Conservation (phyloP, 352 stramenopile species). For the Globisporangium splendens region DNA sequence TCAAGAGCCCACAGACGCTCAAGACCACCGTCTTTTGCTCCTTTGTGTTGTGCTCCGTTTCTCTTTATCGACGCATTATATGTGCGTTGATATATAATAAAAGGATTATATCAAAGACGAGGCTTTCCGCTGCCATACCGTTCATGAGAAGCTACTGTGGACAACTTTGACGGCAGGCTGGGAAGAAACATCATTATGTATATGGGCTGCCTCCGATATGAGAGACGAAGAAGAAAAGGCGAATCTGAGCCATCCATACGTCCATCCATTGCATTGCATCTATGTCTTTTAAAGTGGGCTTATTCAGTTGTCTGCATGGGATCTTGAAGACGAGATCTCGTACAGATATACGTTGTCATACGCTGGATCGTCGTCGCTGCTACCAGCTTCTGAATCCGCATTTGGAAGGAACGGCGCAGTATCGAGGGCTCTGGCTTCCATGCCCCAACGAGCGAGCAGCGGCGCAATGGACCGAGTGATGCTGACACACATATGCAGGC, state of each 20-base stretch:
- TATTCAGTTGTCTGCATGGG: background rate
- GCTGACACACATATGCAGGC: slow-evolving; percentile 12
- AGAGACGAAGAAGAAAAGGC: slow-evolving; percentile 59
- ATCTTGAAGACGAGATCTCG: slow-evolving; percentile 25
- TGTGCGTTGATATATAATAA: no score
- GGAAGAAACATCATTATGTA: slow-evolving; percentile 11
- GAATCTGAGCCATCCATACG: slow-evolving; percentile 57
- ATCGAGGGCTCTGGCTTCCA: slow-evolving; percentile 29
- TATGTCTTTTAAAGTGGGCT: no score
- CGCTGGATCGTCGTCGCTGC: background rate
- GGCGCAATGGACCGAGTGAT: slow-evolving; percentile 59
- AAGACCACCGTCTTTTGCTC: slow-evolving; percentile 6
- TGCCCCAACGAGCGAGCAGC: slow-evolving; percentile 44
- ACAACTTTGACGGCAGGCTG: background rate
- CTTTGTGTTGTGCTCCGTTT: background rate
- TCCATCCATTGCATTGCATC: background rate
- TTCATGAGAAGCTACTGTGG: slow-evolving; percentile 1
- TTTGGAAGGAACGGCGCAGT: slow-evolving; percentile 26
- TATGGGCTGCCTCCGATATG: slow-evolving; percentile 14
- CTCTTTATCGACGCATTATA: no score
- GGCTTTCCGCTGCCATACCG: background rate
- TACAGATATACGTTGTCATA: slow-evolving; percentile 63
- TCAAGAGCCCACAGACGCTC: slow-evolving; percentile 1
- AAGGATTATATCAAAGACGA: slow-evolving; percentile 15
- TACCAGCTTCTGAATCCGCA: background rate